Evolutionary conservation across 768 basidiomycete species (phyloP).

Genomic region (Cystofilobasidium ferigula): DNA sequence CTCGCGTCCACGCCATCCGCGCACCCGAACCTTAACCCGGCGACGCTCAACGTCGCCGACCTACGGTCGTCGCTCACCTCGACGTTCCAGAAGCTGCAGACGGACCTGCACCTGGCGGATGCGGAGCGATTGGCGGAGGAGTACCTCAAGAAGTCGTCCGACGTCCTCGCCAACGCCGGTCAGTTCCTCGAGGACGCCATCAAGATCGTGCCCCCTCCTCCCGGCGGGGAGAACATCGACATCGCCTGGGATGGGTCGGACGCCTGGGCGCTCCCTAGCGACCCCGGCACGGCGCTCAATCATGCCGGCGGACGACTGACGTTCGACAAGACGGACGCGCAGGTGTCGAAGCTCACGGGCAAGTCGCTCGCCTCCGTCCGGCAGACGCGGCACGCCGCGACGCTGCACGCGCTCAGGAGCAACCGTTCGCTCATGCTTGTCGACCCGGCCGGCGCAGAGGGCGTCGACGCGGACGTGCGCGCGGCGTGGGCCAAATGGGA

Average conservation of each 20-base stretch:
- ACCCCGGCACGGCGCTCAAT: constrained; percentile 28
- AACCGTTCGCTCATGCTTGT: constrained; percentile 64
- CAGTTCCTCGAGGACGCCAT: constrained; percentile 70
- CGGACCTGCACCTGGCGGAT: constrained; percentile 43
- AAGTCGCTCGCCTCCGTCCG: constrained; percentile 43
- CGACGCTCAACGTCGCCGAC: constrained; percentile 56
- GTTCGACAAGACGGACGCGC: constrained; percentile 23
- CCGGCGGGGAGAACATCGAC: constrained; percentile 36
- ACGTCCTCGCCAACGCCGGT: constrained; percentile 43
- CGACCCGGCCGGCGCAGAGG: constrained; percentile 59
- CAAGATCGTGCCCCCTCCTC: constrained; percentile 78
- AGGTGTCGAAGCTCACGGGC: constrained; percentile 34
- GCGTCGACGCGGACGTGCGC: constrained; percentile 48
- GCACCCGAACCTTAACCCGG: constrained; percentile 40
- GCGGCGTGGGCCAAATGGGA: constrained; percentile 54
- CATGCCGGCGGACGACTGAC: constrained; percentile 30
- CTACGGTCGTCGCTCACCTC: constrained; percentile 57
- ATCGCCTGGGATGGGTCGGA: constrained; percentile 75
- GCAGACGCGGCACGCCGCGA: constrained; percentile 60
- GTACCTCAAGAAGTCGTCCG: constrained; percentile 55
- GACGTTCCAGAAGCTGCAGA: constrained; percentile 52
- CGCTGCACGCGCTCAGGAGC: constrained; percentile 60
- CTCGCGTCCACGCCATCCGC: constrained; percentile 27
- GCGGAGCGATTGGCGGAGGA: constrained; percentile 56
- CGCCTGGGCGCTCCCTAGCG: constrained; percentile 62